Conservation (phyloP, 345 rosid species). For the Mangifera indica region DNA sequence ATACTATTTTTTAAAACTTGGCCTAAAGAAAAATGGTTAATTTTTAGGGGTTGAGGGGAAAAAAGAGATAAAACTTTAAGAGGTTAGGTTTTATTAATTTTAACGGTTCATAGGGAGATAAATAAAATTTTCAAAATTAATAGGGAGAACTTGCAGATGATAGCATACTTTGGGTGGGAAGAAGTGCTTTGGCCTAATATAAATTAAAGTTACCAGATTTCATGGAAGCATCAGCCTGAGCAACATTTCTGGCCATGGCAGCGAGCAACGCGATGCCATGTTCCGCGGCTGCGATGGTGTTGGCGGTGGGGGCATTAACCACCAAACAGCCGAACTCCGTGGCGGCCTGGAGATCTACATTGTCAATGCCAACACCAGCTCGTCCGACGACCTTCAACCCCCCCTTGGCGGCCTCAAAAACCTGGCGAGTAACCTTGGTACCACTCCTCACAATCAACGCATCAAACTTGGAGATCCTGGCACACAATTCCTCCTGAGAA, state of each 20-base stretch:
- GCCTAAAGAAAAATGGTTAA: too few species aligned
- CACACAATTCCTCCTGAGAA: conserved; percentile 51
- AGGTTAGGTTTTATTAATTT: too few species aligned
- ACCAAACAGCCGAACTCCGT: conserved; percentile 78
- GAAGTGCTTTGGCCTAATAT: too few species aligned
- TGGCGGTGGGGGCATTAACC: conserved; percentile 84
- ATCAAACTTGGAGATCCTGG: conserved; percentile 53
- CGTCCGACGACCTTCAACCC: conserved; percentile 79
- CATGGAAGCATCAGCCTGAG: conserved; percentile 84
- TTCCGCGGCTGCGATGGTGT: conserved; percentile 82
- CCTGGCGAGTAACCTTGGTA: conserved; percentile 76
- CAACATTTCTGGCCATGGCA: conserved; percentile 72
- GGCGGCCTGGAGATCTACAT: conserved; percentile 87
- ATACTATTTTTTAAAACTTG: too few species aligned
- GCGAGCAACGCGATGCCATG: conserved; percentile 78
- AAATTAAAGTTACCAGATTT: conserved; percentile 61
- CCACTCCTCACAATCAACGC: conserved; percentile 87
- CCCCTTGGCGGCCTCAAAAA: conserved; percentile 72
- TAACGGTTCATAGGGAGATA: too few species aligned
- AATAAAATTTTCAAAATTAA: too few species aligned
- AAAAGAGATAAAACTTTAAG: too few species aligned
- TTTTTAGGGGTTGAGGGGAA: too few species aligned
- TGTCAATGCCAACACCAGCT: conserved; percentile 86
- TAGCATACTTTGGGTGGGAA: too few species aligned
- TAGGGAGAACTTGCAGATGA: too few species aligned